A percentile compares a stretch with the other conserved stretches of the same genome.
phyloP scores from a whole-genome alignment of 2,329 filamentous ascomycete species.

The Aspergillus neotritici region DNA sequence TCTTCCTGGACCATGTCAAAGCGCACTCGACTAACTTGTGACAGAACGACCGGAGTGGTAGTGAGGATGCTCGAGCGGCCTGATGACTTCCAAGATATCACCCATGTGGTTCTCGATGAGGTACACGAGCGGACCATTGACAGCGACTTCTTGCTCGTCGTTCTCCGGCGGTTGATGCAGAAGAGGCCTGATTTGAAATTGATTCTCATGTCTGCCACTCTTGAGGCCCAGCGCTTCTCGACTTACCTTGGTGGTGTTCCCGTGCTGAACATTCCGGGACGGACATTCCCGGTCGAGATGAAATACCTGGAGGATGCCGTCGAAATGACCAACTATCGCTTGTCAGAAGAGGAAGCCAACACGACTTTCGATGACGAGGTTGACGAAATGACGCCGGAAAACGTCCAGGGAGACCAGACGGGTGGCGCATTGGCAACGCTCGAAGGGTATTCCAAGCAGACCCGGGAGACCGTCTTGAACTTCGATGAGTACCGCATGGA shows the following conservation, averaged over 20 bases:
- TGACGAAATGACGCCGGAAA: conserved; percentile 41
- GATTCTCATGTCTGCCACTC: conserved; percentile 94
- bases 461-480: conserved; percentile 65
- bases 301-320: conserved; percentile 89
- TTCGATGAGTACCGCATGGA: conserved; percentile 91
- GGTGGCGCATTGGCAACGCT: conserved; percentile 61
- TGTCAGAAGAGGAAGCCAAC: conserved; percentile 54
- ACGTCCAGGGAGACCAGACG: conserved; percentile 47
- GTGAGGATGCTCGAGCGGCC: conserved; percentile 93
- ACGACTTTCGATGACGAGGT: conserved; percentile 42
- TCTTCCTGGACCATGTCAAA: conserved; percentile 4
- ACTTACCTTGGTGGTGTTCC: conserved; percentile 80
- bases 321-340: conserved; percentile 70
- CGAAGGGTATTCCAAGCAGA: conserved; percentile 67
- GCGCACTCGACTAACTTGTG: conserved; percentile 8
- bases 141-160: conserved; percentile 90
- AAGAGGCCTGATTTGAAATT: conserved; percentile 80
- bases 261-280: conserved; percentile 81
- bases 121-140: conserved; percentile 96
- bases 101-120: conserved; percentile 93
- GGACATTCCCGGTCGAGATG: conserved; percentile 87
- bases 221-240: conserved; percentile 88
- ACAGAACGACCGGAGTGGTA: conserved; percentile 69
- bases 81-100: conserved; percentile 79
- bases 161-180: conserved; percentile 74